Base-by-base conservation (phyloP, 495 filamentous ascomycete genomes). In the Niebla homalea region DNA sequence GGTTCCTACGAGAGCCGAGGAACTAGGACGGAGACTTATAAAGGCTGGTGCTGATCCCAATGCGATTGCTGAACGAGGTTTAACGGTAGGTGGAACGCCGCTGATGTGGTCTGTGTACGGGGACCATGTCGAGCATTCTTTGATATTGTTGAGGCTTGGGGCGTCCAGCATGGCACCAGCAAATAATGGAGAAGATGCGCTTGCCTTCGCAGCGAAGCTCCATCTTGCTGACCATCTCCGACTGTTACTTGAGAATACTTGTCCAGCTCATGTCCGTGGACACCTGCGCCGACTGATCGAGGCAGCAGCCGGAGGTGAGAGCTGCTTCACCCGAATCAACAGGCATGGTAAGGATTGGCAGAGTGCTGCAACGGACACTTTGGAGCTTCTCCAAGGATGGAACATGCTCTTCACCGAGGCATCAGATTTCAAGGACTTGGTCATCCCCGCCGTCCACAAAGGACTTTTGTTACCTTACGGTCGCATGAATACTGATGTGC, bases 11-110 rank as follows among this genome's bases (percentile, higher is more conserved):
- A 50, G 32, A 49, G 50, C 56, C 22, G 36, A 57, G 43, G 47
- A 43, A 22, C 43, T 58, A 25, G 58, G 61, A 3, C 48, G 53
- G 16, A 46, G 51, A 36, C 41, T 66, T 6, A 50, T 65, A n/a
- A 15, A 48, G 25, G 57, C 60, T 21, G 64, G 64, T 8, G 62
- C 50, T 5, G 53, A 65, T 39, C 47, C 63, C 25, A 61, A 64
- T 48, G 62, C 57, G 0, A 39, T 46, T 36, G 51, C 57, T 11
- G 42, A 57, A 41, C 55, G 51, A 6, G 62, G 61, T 8, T 20
- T 46, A 18, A 50, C 54, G 2, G 55, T 62, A 21, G 60, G 62
- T 3, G 64, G 56, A 18, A 60, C 60, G 6, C 54, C 62, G 7
- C 43, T 66, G 4, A 54, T 65, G 48, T 62, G 57, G 59, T 48